A percentile compares a stretch with the other conserved stretches of the same genome.
phyloP scores from a whole-genome alignment of 164 flowering plant species.

The Macadamia tetraphylla region DNA sequence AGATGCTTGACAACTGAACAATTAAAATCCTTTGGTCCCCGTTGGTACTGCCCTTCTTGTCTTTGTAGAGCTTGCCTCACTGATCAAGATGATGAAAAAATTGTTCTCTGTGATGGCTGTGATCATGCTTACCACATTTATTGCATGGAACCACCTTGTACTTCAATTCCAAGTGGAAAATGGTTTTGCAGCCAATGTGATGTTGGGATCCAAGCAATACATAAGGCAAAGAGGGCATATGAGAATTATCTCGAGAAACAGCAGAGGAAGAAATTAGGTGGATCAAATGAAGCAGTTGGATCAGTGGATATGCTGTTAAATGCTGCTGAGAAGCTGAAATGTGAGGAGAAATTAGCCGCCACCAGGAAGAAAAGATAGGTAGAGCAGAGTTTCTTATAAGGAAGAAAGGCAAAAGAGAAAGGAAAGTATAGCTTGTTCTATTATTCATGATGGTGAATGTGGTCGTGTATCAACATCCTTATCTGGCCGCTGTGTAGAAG shows the following conservation, averaged over 20 bases:
- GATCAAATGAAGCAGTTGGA: conserved; percentile 17
- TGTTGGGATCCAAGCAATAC: conserved; percentile 34
- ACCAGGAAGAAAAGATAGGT: conserved; percentile 1
- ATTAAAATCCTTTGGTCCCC: conserved; percentile 33
- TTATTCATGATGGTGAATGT: too few relatives aligned
- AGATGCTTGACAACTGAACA: conserved; percentile 55
- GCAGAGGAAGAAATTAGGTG: conserved; percentile 8
- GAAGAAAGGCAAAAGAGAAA: neutral
- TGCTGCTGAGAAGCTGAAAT: conserved; percentile 61
- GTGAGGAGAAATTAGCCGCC: conserved; percentile 32
- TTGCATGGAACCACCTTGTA: conserved; percentile 63
- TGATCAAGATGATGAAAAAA: conserved; percentile 67
- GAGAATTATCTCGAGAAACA: conserved; percentile 14
- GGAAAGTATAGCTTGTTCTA: too few relatives aligned
- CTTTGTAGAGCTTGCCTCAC: conserved; percentile 71
- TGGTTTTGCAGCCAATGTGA: conserved; percentile 77
- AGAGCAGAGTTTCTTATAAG: neutral
- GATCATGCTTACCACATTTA: conserved; percentile 85
- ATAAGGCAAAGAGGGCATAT: conserved; percentile 29
- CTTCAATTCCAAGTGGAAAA: conserved; percentile 52
- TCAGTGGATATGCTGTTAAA: conserved; percentile 61
- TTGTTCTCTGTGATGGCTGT: conserved; percentile 82
- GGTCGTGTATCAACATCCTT: too few relatives aligned
- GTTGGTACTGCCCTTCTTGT: conserved; percentile 95
- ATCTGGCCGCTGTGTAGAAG: too few relatives aligned